Evolutionary conservation across 306 rosid genomes (phyloP).

Genomic region (Trifolium repens): DNA sequence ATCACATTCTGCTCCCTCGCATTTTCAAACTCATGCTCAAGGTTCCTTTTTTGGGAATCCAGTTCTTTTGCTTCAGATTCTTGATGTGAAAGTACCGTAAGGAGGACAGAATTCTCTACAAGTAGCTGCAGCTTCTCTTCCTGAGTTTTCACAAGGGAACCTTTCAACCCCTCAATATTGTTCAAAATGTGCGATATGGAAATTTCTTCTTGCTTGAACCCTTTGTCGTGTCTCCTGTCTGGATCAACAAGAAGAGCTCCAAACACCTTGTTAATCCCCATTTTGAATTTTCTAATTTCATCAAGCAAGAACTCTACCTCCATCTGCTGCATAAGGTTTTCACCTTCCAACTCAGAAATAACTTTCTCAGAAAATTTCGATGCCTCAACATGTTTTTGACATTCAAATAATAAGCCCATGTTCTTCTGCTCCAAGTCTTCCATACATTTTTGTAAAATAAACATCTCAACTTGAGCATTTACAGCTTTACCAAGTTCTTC

Average conservation of each 20-base stretch:
- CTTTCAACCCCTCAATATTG: constrained; percentile 66
- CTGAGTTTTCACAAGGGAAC: constrained; percentile 57
- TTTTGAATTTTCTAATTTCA: constrained; percentile 76
- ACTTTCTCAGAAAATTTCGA: constrained; percentile 75
- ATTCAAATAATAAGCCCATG: constrained; percentile 57
- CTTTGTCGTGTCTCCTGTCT: constrained; percentile 49
- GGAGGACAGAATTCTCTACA: constrained; percentile 73
- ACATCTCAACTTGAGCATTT: constrained; percentile 92
- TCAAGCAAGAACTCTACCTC: constrained; percentile 78
- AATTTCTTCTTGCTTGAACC: constrained; percentile 58
- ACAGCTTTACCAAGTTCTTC: constrained; percentile 86
- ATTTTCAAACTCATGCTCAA: constrained; percentile 60
- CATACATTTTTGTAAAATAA: constrained; percentile 83
- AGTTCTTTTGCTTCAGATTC: constrained; percentile 60
- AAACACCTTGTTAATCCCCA: constrained; percentile 66
- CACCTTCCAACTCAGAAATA: constrained; percentile 88
- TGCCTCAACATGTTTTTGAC: constrained; percentile 77
- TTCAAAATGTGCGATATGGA: constrained; percentile 59
- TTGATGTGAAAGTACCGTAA: constrained; percentile 69
- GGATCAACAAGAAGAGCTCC: constrained; percentile 68
- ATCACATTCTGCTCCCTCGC: constrained; percentile 48
- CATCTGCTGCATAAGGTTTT: constrained; percentile 92
- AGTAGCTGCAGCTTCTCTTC: constrained; percentile 79
- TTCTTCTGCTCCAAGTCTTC: constrained; percentile 95
- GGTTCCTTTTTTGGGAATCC: constrained; percentile 49